A percentile compares a stretch with the other conserved stretches of the same genome.
These are phyloP conservation scores for Paramecium pentaurelia DNA, from an alignment of 73 alveolate species.

Conservation along the genomic window DNA sequence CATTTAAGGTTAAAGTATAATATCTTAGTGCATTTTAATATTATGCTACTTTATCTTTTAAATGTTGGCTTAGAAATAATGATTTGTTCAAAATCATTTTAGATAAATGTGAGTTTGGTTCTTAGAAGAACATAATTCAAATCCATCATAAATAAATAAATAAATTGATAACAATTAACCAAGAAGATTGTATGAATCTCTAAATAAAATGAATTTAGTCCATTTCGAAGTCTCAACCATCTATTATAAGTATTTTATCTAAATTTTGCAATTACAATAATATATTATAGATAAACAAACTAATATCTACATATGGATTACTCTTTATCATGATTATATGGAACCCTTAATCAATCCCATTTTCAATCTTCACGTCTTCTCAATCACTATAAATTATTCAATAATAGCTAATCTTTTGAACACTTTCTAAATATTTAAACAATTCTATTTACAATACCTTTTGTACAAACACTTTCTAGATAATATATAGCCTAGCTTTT, in stretches of 20 bases:
- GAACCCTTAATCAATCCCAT: constrained; percentile 96
- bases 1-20: not conserved
- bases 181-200: constrained; percentile 84
- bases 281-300: constrained; percentile 77
- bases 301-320: constrained; percentile 82
- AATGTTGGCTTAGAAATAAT: constrained; percentile 73
- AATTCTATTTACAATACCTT: constrained; percentile 92
- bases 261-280: constrained; percentile 88
- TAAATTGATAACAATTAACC: constrained; percentile 82
- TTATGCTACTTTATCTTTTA: constrained; percentile 61
- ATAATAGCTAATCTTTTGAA: constrained; percentile 79
- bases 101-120: constrained; percentile 82
- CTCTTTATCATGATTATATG: constrained; percentile 81
- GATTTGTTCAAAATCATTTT: constrained; percentile 76
- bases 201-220: constrained; percentile 82
- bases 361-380: constrained; percentile 94
- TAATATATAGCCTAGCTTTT: constrained; percentile 86
- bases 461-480: constrained; percentile 84
- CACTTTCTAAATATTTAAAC: constrained; percentile 92
- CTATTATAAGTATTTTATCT: constrained; percentile 82
- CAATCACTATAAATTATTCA: constrained; percentile 93
- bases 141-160: constrained; percentile 92
- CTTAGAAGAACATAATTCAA: constrained; percentile 85
- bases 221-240: constrained; percentile 91
- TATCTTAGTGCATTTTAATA: constrained; percentile 54